Evolutionary conservation across 2,329 filamentous ascomycete species (phyloP).

Genomic region (Penicillium olsonii): DNA sequence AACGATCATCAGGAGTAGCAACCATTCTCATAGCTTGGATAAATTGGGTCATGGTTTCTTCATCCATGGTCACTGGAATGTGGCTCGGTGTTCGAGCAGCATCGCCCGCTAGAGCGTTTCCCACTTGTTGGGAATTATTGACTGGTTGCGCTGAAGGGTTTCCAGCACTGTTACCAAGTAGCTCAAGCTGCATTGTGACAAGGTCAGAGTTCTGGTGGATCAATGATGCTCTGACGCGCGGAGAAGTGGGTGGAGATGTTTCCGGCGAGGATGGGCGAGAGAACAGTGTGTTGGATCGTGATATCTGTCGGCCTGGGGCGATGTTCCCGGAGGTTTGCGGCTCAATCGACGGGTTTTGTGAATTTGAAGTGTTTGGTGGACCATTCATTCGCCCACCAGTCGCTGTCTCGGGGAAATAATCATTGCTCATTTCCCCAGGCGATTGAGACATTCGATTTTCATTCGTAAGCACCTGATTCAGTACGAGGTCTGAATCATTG

Average conservation of each 20-base stretch:
- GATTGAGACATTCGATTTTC: conserved; percentile 42
- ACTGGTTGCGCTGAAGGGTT: conserved; percentile 20
- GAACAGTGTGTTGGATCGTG: conserved; percentile 43
- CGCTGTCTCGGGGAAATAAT: conserved; percentile 32
- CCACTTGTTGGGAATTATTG: conserved; percentile 9
- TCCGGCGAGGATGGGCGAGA: conserved; percentile 43
- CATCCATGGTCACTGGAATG: conserved; percentile 21
- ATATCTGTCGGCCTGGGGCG: conserved; percentile 27
- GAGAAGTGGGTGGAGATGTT: conserved; percentile 44
- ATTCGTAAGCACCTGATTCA: conserved; percentile 28
- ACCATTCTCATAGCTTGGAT: background rate
- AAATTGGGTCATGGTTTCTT: conserved; percentile 28
- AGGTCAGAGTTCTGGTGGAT: conserved; percentile 46
- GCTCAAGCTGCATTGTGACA: conserved; percentile 47
- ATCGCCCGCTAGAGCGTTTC: conserved; percentile 14
- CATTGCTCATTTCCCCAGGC: conserved; percentile 39
- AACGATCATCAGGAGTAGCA: background rate
- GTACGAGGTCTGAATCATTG: conserved; percentile 7
- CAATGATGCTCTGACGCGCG: conserved; percentile 44
- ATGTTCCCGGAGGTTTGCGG: conserved; percentile 10
- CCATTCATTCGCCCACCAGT: conserved; percentile 26
- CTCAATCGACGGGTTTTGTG: conserved; percentile 16
- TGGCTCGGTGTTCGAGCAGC: conserved; percentile 13
- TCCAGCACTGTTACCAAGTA: conserved; percentile 36
- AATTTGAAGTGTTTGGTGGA: conserved; percentile 13